phyloP scores from a whole-genome alignment of 2,329 filamentous ascomycete species.

The Talaromyces sp. region DNA sequence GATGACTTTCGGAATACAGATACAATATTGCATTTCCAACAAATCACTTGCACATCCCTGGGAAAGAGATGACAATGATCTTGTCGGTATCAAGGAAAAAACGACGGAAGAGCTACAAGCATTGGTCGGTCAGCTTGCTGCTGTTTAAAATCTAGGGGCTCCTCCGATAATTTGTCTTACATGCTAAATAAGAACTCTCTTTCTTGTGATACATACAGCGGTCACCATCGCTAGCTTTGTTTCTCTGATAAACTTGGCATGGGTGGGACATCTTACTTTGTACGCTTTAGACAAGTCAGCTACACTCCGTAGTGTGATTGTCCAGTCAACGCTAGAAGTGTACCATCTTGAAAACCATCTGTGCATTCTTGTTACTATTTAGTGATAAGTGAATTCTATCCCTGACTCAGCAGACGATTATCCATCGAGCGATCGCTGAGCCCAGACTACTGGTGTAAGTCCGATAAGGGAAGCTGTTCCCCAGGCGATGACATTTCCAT shows the following conservation, averaged over 20 bases:
- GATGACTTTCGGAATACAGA: constrained; percentile 19
- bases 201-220: background rate
- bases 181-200: background rate
- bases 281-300: background rate
- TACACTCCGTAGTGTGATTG: background rate
- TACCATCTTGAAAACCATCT: background rate
- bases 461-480: background rate
- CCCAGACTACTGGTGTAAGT: background rate
- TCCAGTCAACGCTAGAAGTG: background rate
- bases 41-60: constrained; percentile 20
- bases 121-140: background rate
- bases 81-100: constrained; percentile 19
- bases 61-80: constrained; percentile 19
- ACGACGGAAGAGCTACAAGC: background rate
- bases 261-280: background rate
- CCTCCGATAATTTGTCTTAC: background rate
- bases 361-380: background rate
- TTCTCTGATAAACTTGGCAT: background rate
- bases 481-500: background rate
- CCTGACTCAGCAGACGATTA: background rate
- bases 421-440: background rate
- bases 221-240: background rate
- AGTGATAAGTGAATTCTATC: background rate
- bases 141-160: background rate
- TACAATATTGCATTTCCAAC: constrained; percentile 19